These are phyloP conservation scores for Ochromonas danica DNA, from an alignment of 108 stramenopile species.

Conservation along the genomic window DNA sequence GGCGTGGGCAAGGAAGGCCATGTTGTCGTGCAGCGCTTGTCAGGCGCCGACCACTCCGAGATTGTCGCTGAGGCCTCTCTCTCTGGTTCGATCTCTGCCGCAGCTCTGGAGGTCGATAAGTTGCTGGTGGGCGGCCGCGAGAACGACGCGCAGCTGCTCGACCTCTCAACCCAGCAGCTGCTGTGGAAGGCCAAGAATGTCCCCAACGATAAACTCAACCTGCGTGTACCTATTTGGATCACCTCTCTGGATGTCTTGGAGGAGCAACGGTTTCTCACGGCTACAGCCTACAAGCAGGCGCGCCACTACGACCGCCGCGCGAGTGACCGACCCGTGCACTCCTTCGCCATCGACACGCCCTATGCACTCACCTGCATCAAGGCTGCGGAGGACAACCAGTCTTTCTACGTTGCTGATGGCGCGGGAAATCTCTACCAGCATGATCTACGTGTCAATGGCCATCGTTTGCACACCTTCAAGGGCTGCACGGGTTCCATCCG, in stretches of 20 bases:
- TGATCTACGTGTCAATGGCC: slow-evolving; percentile 39
- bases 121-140: slow-evolving; percentile 44
- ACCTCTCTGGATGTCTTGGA: slow-evolving; percentile 27
- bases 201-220: slow-evolving; percentile 47
- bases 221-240: slow-evolving; percentile 49
- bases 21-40: not conserved
- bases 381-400: slow-evolving; percentile 3
- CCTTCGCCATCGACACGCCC: slow-evolving; percentile 39
- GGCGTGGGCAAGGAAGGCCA: slow-evolving; percentile 29
- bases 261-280: slow-evolving; percentile 36
- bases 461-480: not conserved
- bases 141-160: slow-evolving; percentile 46
- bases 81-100: not conserved
- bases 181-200: slow-evolving; percentile 56
- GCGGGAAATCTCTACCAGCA: slow-evolving; percentile 45
- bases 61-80: not conserved
- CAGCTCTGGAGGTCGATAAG: not conserved
- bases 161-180: slow-evolving; percentile 36
- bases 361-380: slow-evolving; percentile 42
- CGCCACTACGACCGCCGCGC: slow-evolving; percentile 51
- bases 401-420: slow-evolving; percentile 43
- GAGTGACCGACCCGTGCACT: slow-evolving; percentile 39
- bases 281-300: slow-evolving; percentile 50
- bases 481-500: not conserved
- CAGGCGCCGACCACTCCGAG: not conserved